Evolutionary conservation across 2,329 filamentous ascomycete genomes (phyloP).

Genomic region (Metarhizium album): DNA sequence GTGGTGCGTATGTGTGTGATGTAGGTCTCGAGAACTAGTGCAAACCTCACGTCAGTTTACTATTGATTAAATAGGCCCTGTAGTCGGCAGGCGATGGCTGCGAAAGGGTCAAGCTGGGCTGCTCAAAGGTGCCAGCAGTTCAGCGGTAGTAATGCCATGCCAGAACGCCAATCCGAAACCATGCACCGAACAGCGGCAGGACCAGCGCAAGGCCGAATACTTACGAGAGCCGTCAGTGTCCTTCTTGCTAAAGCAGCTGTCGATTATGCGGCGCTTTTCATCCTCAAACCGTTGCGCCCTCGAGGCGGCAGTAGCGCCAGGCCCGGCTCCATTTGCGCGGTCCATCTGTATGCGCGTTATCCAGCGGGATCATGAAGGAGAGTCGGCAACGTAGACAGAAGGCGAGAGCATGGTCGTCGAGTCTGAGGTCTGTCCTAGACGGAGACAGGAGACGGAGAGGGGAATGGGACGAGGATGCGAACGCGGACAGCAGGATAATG

Average conservation of each 20-base stretch:
- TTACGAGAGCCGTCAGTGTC: constrained; percentile 78
- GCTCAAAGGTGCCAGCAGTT: not conserved
- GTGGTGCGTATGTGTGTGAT: constrained; percentile 92
- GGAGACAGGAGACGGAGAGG: not conserved
- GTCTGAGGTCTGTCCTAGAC: constrained; percentile 3
- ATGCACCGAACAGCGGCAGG: not conserved
- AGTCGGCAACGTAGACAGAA: constrained; percentile 1
- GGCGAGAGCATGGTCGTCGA: constrained; percentile 9
- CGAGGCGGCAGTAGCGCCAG: constrained; percentile 22
- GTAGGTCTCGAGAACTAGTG: constrained; percentile 64
- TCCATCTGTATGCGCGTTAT: constrained; percentile 21
- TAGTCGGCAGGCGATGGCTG: no score
- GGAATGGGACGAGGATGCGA: no score
- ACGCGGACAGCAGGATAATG: not conserved
- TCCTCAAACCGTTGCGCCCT: constrained; percentile 85
- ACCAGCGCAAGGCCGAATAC: constrained; percentile 23
- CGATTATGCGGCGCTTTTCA: constrained; percentile 87
- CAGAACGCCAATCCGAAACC: not conserved
- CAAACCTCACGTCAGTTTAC: constrained; percentile 5
- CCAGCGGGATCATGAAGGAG: constrained; percentile 11
- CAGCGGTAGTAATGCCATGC: not conserved
- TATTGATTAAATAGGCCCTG: no score
- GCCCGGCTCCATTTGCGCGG: constrained; percentile 27
- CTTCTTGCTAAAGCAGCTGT: constrained; percentile 87
- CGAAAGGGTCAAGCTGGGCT: not conserved